Conservation (phyloP, 2,329 filamentous ascomycete genomes). For the Chrysoporthe deuterocubensis region DNA sequence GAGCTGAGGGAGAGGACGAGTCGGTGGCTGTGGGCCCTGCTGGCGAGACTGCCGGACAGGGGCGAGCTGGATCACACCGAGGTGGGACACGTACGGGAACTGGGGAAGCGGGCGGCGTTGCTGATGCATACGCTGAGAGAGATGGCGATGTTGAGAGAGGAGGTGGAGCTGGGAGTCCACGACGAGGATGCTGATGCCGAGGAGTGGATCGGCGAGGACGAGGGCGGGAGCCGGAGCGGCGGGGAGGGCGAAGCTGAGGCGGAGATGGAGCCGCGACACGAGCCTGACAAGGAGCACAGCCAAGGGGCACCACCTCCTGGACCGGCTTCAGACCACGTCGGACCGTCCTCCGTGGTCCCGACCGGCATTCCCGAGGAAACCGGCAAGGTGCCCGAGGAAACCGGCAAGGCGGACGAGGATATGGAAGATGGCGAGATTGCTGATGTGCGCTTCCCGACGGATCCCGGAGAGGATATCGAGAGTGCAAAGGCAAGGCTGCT, state of each 20-base stretch:
- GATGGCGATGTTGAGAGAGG: constrained; percentile 52
- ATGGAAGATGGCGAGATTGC: constrained; percentile 45
- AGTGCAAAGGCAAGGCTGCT: constrained; percentile 54
- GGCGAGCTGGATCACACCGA: constrained; percentile 78
- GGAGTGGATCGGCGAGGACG: constrained; percentile 45
- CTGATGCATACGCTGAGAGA: constrained; percentile 60
- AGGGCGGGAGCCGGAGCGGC: constrained; percentile 39
- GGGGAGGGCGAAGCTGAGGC: constrained; percentile 8
- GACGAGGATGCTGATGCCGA: constrained; percentile 46
- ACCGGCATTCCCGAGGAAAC: neutral
- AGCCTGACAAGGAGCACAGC: constrained; percentile 42
- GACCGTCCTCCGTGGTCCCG: constrained; percentile 23
- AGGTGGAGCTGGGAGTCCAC: constrained; percentile 42
- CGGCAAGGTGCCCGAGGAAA: constrained; percentile 32
- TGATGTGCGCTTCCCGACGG: constrained; percentile 35
- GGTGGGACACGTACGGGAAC: constrained; percentile 74
- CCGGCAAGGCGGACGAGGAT: constrained; percentile 33
- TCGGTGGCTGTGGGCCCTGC: constrained; percentile 82
- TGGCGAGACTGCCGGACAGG: constrained; percentile 74
- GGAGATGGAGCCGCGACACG: constrained; percentile 42
- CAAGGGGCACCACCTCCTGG: constrained; percentile 33
- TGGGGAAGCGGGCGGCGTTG: constrained; percentile 76
- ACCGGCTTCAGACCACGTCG: neutral
- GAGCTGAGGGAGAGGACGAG: constrained; percentile 70
- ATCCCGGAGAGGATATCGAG: constrained; percentile 47